Evolutionary conservation across 805 yeast species (phyloP).

Genomic region (Ogataea dorogensis): DNA sequence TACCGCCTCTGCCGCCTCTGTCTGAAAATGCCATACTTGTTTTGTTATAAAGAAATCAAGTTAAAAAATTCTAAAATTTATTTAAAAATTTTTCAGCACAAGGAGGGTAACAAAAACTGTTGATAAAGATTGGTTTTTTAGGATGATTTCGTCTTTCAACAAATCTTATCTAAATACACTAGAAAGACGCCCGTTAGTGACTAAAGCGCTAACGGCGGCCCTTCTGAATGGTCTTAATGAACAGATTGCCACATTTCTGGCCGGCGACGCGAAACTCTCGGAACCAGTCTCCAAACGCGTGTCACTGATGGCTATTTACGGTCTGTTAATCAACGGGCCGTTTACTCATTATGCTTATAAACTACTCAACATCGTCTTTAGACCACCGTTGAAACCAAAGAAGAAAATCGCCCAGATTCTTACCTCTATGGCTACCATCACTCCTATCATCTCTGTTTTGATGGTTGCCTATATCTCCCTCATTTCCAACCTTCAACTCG

Average conservation of each 20-base stretch:
- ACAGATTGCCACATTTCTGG: slow-evolving; percentile 48
- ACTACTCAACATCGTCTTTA: slow-evolving; percentile 43
- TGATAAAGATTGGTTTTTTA: slow-evolving; percentile 1
- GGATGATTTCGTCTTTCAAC: slow-evolving; percentile 12
- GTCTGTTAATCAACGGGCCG: slow-evolving; percentile 55
- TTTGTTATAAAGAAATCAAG: slow-evolving; percentile 15
- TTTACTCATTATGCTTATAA: slow-evolving; percentile 53
- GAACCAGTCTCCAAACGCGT: slow-evolving; percentile 46
- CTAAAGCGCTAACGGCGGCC: slow-evolving; percentile 59
- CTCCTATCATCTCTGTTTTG: slow-evolving; percentile 50
- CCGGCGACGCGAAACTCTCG: slow-evolving; percentile 46
- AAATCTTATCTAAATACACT: slow-evolving; percentile 38
- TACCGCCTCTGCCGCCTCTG: slow-evolving; percentile 51
- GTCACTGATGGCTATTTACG: slow-evolving; percentile 55
- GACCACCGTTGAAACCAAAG: slow-evolving; percentile 38
- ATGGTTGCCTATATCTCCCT: slow-evolving; percentile 53
- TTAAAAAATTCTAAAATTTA: slow-evolving; percentile 9
- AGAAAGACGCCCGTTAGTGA: slow-evolving; percentile 50
- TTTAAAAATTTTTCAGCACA: slow-evolving; percentile 13
- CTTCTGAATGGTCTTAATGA: slow-evolving; percentile 57
- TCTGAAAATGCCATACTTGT: slow-evolving; percentile 54
- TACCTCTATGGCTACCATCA: slow-evolving; percentile 50
- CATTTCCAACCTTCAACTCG: slow-evolving; percentile 37
- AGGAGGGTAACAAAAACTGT: slow-evolving; percentile 11
- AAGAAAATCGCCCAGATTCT: slow-evolving; percentile 50